Base-by-base conservation (phyloP, 495 filamentous ascomycete species). In the Parathielavia appendiculata region DNA sequence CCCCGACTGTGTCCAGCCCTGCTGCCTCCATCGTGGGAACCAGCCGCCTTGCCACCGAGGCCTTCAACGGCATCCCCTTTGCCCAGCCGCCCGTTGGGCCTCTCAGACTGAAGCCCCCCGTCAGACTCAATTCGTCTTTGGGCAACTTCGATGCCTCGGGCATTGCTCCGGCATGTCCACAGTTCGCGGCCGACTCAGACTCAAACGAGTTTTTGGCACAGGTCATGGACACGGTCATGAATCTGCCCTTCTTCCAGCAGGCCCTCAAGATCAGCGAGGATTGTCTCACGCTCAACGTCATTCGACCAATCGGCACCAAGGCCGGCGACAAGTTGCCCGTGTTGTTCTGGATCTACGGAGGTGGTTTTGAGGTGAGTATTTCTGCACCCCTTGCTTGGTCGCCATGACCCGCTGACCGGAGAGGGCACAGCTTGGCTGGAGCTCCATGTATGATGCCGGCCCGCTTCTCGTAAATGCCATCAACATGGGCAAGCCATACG, bases 311-410 rank as follows among this genome's bases (percentile, higher is more conserved):
- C 0, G 85, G 81, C 16, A 84, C 76, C 44, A 77, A 66, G 53
- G 64, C 72, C 0, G 72, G 70, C n/a, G 72, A 81, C 4, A 81
- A 83, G 46, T 71, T 89, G 4, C 87, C 87, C 0, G 86, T 90
- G 20, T 73, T 86, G 39, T 81, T 87, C 23, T 90, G 87, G 86
- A 90, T 91, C 51, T 88, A 80, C 65, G 87, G 86, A 19, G 86
- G 87, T 48, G 86, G 81, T 1, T 88, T 89, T 52, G 84, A 86
- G 61, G 70, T 71, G 45, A 48, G 70, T 41, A n/a, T 22, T 16
- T 1, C 17, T 4, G 9, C 7, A n/a, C 13, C 2, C 23, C 13
- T 11, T 3, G 36, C 11, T 9, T 19, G 26, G 16, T 11, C 22
- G 16, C 22, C 8, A 4, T 32, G 46, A 10, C 30, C 20, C 13